Evolutionary conservation across 1,284 basidiomycete species (phyloP).

Genomic region (Ustilago bromivora): DNA sequence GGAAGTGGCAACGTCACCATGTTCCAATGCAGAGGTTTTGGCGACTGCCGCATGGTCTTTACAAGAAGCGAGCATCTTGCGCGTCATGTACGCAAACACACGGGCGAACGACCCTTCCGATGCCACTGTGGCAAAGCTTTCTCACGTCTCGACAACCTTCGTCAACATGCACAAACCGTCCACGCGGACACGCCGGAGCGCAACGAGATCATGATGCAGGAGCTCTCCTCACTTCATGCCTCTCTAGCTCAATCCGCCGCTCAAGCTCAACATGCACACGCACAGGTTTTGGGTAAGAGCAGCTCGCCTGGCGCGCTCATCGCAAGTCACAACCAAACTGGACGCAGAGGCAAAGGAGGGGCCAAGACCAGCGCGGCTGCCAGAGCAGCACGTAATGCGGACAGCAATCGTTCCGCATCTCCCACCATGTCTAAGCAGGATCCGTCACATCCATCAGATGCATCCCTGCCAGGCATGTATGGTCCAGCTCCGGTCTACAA

Average conservation of each 20-base stretch:
- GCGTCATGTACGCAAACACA: constrained; percentile 95
- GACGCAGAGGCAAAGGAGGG: constrained; percentile 36
- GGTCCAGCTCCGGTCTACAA: constrained; percentile 12
- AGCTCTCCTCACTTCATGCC: constrained; percentile 86
- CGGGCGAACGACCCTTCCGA: constrained; percentile 89
- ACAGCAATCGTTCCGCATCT: constrained; percentile 22
- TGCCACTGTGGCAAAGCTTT: constrained; percentile 97
- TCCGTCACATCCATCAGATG: not conserved
- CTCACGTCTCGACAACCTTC: constrained; percentile 93
- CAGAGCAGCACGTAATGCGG: constrained; percentile 26
- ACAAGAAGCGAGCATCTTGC: constrained; percentile 93
- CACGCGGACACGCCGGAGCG: constrained; percentile 86
- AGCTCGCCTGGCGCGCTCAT: constrained; percentile 46
- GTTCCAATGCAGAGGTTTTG: constrained; percentile 93
- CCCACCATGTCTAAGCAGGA: constrained; percentile 9
- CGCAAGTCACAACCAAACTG: constrained; percentile 47
- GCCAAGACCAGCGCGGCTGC: constrained; percentile 35
- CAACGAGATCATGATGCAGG: constrained; percentile 92
- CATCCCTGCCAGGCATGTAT: constrained; percentile 17
- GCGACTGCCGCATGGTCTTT: constrained; percentile 96
- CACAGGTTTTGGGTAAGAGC: constrained; percentile 58
- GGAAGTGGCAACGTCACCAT: constrained; percentile 78
- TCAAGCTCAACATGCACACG: constrained; percentile 58
- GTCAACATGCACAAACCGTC: constrained; percentile 95
- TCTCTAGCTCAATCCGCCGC: constrained; percentile 74